Evolutionary conservation across 176 grass and related monocot species (phyloP).

Genomic region (Paspalum notatum): DNA sequence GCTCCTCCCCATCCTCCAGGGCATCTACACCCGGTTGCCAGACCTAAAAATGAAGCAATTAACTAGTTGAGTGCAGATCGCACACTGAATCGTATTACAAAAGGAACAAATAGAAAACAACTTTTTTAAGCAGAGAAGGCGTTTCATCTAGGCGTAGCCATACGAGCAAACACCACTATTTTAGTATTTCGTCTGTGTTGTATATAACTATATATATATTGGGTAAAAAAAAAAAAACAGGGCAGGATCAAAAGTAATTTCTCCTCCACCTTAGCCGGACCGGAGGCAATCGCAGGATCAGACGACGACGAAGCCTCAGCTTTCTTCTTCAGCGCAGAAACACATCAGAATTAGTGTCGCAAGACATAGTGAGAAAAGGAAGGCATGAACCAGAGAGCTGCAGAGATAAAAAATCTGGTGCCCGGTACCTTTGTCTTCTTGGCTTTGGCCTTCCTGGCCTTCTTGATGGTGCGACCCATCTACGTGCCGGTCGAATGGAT

Average conservation of each 20-base stretch:
- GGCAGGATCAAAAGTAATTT: not conserved
- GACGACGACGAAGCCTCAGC: slow-evolving; percentile 42
- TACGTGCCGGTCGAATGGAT: slow-evolving; percentile 1
- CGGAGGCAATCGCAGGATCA: slow-evolving; percentile 40
- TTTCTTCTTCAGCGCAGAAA: slow-evolving; percentile 45
- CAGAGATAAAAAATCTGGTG: not conserved
- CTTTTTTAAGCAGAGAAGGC: not conserved
- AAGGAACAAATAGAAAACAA: not conserved
- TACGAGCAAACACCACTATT: not conserved
- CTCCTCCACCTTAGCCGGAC: slow-evolving; percentile 58
- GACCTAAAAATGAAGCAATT: slow-evolving; percentile 54
- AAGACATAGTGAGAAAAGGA: not conserved
- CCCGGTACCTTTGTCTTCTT: slow-evolving; percentile 53
- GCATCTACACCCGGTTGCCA: slow-evolving; percentile 87
- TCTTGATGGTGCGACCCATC: slow-evolving; percentile 62
- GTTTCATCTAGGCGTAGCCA: not conserved
- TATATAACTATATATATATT: too few relatives aligned
- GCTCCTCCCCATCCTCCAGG: slow-evolving; percentile 89
- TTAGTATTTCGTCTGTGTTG: too few relatives aligned
- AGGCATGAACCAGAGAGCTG: not conserved
- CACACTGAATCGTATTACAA: not conserved
- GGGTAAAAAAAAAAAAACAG: not conserved
- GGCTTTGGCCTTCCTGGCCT: slow-evolving; percentile 50
- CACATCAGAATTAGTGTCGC: not conserved
- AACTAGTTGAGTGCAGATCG: not conserved